A percentile compares a stretch with the other conserved stretches of the same genome.
phyloP scores from a whole-genome alignment of 2,329 filamentous ascomycete species.

The Fusarium miscanthi region DNA sequence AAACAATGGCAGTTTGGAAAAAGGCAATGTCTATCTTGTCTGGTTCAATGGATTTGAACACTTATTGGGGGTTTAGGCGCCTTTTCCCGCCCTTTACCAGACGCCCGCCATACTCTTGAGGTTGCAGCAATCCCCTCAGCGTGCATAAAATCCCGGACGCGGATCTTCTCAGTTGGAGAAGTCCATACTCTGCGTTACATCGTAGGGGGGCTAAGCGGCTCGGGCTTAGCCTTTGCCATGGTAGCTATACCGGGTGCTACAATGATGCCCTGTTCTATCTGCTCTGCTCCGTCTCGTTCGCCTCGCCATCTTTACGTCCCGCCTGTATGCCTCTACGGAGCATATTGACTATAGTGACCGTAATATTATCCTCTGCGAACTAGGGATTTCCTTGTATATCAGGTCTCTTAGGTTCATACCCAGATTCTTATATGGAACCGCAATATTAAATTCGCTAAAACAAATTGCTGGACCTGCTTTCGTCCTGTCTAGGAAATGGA shows the following conservation, averaged over 20 bases:
- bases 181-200: slow-evolving; percentile 38
- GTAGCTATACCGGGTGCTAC: slow-evolving; percentile 4
- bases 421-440: slow-evolving; percentile 6
- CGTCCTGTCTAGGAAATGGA: neutral
- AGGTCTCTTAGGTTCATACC: neutral
- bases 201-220: slow-evolving; percentile 26
- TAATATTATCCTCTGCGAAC: slow-evolving; percentile 1
- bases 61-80: slow-evolving; percentile 9
- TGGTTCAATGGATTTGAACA: neutral
- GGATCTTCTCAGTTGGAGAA: slow-evolving; percentile 39
- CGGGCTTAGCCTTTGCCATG: neutral
- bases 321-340: slow-evolving; percentile 1
- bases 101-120: slow-evolving; percentile 24
- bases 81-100: slow-evolving; percentile 22
- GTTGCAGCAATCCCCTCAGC: slow-evolving; percentile 22
- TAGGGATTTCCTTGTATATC: slow-evolving; percentile 6
- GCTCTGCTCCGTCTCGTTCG: neutral
- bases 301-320: slow-evolving; percentile 3
- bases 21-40: slow-evolving; percentile 15
- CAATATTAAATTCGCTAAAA: slow-evolving; percentile 10
- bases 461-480: neutral
- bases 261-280: neutral
- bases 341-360: neutral
- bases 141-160: slow-evolving; percentile 40
- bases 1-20: neutral